Evolutionary conservation across 257 asterid genomes (phyloP).

Genomic region (Lycium barbarum): DNA sequence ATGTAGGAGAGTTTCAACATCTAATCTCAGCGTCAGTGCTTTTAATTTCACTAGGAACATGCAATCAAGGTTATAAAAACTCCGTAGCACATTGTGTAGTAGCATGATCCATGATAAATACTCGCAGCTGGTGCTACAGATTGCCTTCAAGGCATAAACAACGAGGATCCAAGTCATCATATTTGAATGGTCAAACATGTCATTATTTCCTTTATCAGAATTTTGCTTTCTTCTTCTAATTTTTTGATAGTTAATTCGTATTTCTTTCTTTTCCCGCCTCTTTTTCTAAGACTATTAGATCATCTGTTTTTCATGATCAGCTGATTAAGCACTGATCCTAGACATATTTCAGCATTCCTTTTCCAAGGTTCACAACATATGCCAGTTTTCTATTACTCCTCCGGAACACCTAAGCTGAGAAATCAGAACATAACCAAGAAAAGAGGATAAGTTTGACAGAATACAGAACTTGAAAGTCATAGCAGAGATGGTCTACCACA

Average conservation of each 20-base stretch:
- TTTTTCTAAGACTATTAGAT: neutral
- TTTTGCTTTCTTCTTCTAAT: neutral
- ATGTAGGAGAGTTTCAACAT: neutral
- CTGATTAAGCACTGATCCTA: neutral
- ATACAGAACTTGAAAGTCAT: neutral
- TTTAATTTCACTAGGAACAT: neutral
- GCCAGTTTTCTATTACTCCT: neutral
- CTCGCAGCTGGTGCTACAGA: neutral
- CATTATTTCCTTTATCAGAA: neutral
- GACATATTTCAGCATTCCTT: neutral
- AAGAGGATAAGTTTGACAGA: neutral
- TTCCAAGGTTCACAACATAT: constrained; percentile 6
- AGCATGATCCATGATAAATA: neutral
- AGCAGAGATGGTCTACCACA: neutral
- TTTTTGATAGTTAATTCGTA: neutral
- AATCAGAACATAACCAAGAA: neutral
- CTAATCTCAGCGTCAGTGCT: neutral
- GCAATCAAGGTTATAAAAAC: neutral
- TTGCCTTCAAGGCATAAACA: neutral
- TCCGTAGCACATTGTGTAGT: neutral
- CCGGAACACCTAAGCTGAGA: neutral
- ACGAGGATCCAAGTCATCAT: neutral
- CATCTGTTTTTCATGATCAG: neutral
- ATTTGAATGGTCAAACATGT: neutral
- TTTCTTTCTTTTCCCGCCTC: neutral